Conservation (phyloP, 1,284 basidiomycete genomes). For the Vanrija pseudolonga region DNA sequence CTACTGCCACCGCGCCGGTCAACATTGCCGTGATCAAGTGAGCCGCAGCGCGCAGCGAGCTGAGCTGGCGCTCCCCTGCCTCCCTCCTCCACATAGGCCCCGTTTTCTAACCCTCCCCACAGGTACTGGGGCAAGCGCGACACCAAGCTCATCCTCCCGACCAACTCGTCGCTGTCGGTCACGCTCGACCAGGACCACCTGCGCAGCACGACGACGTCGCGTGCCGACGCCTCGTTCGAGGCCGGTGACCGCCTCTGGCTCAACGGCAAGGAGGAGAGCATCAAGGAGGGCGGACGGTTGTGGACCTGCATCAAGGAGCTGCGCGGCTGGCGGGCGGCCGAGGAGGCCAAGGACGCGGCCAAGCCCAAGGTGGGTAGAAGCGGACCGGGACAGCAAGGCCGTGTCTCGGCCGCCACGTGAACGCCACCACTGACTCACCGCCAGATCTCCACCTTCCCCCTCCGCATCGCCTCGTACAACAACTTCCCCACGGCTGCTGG, state of each 20-base stretch:
- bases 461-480: conserved; percentile 92
- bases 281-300: conserved; percentile 75
- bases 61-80: conserved; percentile 9
- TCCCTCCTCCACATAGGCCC: neutral
- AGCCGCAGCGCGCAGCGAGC: conserved; percentile 24
- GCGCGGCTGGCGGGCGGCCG: conserved; percentile 67
- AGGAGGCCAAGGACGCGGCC: conserved; percentile 66
- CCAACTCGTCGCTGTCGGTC: conserved; percentile 95
- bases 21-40: conserved; percentile 97
- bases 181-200: conserved; percentile 96
- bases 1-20: conserved; percentile 87
- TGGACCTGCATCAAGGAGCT: conserved; percentile 85
- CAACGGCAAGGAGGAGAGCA: conserved; percentile 84
- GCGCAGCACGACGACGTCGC: conserved; percentile 86
- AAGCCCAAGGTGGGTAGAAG: conserved; percentile 65
- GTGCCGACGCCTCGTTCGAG: conserved; percentile 71
- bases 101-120: conserved; percentile 13
- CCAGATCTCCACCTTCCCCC: conserved; percentile 66
- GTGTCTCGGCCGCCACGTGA: neutral
- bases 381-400: neutral
- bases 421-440: neutral
- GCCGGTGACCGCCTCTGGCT: conserved; percentile 81
- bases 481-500: conserved; percentile 99
- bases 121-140: conserved; percentile 99
- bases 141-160: conserved; percentile 90